phyloP scores from a whole-genome alignment of 352 stramenopile species.

The Pythium sp. region DNA sequence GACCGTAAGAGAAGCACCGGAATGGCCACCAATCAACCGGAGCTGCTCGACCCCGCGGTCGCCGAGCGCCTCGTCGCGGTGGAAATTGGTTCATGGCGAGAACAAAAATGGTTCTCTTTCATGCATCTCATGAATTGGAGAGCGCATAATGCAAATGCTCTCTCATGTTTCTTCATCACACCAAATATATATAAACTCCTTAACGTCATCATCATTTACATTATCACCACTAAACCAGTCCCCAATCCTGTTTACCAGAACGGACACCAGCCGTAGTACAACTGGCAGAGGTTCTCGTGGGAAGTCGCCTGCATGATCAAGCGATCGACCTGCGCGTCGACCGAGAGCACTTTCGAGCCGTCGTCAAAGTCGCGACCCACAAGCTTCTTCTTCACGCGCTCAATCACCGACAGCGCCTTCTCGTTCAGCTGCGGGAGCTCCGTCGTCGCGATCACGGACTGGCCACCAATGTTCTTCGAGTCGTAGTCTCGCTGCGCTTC shows the following conservation, averaged over 20 bases:
- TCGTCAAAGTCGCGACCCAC: conserved; percentile 97
- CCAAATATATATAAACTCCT: neutral
- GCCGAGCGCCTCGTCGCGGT: neutral
- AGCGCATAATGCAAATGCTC: neutral
- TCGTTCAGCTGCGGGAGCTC: conserved; percentile 84
- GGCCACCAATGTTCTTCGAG: conserved; percentile 41
- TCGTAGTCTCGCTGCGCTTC: conserved; percentile 48
- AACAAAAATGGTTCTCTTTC: neutral
- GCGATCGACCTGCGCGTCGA: conserved; percentile 95
- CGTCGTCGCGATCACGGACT: conserved; percentile 52
- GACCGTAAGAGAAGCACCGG: too few relatives aligned
- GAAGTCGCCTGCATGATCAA: conserved; percentile 98
- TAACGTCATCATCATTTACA: neutral
- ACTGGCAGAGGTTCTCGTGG: conserved; percentile 98
- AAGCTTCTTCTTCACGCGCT: conserved; percentile 99
- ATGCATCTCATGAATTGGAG: neutral
- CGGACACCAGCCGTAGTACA: conserved; percentile 98
- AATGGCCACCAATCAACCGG: too few relatives aligned
- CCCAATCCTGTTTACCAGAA: conserved; percentile 59
- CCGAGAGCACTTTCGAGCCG: conserved; percentile 70
- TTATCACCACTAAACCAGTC: neutral
- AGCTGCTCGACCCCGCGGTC: too few relatives aligned
- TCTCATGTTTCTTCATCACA: neutral
- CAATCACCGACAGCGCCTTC: conserved; percentile 94
- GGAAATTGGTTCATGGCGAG: neutral